phyloP scores from a whole-genome alignment of 352 stramenopile genomes.

The Nothophytophthora sp. region DNA sequence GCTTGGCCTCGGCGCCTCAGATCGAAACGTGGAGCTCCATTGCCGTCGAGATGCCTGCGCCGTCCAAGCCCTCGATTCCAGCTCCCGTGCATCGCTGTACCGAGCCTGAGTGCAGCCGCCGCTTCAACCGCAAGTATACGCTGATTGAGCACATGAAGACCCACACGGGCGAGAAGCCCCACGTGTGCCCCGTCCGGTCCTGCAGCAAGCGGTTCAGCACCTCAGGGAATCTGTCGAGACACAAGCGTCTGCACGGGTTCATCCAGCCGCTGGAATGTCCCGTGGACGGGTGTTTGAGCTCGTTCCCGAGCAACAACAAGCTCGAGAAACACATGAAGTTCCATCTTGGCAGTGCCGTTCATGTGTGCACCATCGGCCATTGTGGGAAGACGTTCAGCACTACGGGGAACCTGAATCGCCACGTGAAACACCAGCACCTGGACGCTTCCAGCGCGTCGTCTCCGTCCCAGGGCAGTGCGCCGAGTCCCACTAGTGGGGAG shows the following conservation, averaged over 20 bases:
- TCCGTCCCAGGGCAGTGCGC: conserved; percentile 7
- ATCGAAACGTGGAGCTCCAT: conserved; percentile 5
- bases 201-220: conserved; percentile 60
- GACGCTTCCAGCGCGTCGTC: conserved; percentile 12
- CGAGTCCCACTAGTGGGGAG: conserved; percentile 24
- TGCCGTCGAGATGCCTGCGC: neutral
- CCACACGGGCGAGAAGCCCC: conserved; percentile 51
- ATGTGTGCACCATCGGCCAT: conserved; percentile 40
- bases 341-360: conserved; percentile 39
- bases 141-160: conserved; percentile 57
- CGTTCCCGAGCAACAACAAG: conserved; percentile 50
- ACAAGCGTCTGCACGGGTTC: conserved; percentile 51
- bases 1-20: conserved; percentile 12
- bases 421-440: conserved; percentile 43
- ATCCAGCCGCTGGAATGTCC: conserved; percentile 40
- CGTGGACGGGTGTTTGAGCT: conserved; percentile 36
- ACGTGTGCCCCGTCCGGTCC: conserved; percentile 34
- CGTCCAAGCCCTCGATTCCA: conserved; percentile 6
- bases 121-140: conserved; percentile 53
- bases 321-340: conserved; percentile 64
- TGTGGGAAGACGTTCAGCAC: conserved; percentile 67
- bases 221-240: conserved; percentile 53
- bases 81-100: conserved; percentile 13
- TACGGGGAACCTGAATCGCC: conserved; percentile 50
- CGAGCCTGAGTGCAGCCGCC: conserved; percentile 24